A percentile compares a stretch with the other conserved stretches of the same genome.
Evolutionary conservation across 2,329 filamentous ascomycete species (phyloP).

Genomic region (Cladosporium sp.): DNA sequence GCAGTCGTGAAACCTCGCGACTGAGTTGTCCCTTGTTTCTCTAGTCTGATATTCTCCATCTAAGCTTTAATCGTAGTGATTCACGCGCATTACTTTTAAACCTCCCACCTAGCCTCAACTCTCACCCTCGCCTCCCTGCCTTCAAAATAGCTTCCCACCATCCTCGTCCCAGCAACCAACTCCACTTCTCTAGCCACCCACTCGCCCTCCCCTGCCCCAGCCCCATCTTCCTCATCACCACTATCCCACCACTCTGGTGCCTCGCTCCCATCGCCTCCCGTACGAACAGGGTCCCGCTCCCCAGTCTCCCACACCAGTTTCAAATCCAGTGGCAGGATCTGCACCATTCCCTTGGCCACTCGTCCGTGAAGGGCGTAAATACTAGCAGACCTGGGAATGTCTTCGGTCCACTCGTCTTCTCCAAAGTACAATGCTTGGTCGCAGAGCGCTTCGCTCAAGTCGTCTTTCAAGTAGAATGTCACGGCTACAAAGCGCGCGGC

Average conservation of each 20-base stretch:
- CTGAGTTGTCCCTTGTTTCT: too few relatives aligned
- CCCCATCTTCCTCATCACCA: slow-evolving; percentile 36
- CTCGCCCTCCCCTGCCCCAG: slow-evolving; percentile 43
- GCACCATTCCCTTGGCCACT: slow-evolving; percentile 64
- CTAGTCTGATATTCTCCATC: too few relatives aligned
- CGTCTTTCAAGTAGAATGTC: slow-evolving; percentile 44
- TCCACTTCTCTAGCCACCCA: slow-evolving; percentile 77
- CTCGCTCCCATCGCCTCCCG: slow-evolving; percentile 33
- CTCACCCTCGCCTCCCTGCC: slow-evolving; percentile 65
- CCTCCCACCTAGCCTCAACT: slow-evolving; percentile 40
- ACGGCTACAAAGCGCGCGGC: slow-evolving; percentile 69
- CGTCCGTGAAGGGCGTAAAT: slow-evolving; percentile 79
- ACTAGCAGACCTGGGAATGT: slow-evolving; percentile 71
- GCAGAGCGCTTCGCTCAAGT: too few relatives aligned
- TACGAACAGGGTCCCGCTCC: slow-evolving; percentile 74
- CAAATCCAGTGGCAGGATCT: slow-evolving; percentile 58
- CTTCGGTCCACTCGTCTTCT: slow-evolving; percentile 28
- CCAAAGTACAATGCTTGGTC: too few relatives aligned
- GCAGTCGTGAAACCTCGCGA: neutral
- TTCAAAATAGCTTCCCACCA: slow-evolving; percentile 80
- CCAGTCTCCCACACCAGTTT: slow-evolving; percentile 82
- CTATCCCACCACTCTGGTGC: slow-evolving; percentile 36
- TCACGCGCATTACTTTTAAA: too few relatives aligned
- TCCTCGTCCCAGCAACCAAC: slow-evolving; percentile 71
- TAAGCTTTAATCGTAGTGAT: too few relatives aligned